Evolutionary conservation across 176 grass and related monocot species (phyloP).

Genomic region (Aegilops umbellulata): DNA sequence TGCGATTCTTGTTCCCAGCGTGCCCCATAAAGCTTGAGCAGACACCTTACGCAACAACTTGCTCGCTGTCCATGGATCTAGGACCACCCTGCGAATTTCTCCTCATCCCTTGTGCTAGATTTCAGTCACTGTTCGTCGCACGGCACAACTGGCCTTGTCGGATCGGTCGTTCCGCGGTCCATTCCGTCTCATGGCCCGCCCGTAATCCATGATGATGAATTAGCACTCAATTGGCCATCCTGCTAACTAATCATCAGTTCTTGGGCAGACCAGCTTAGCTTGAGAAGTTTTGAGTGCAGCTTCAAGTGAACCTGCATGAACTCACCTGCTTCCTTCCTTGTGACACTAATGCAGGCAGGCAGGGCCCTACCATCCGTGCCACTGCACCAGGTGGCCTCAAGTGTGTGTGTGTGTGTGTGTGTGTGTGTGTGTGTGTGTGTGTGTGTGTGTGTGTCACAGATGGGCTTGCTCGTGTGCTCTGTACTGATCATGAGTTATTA

Average conservation of each 20-base stretch:
- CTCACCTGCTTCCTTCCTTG: background rate
- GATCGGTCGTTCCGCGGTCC: constrained; percentile 23
- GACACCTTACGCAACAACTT: background rate
- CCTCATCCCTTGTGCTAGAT: constrained; percentile 24
- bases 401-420: too few relatives aligned
- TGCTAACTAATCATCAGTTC: background rate
- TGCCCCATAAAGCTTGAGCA: constrained; percentile 13
- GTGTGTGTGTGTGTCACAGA: too few relatives aligned
- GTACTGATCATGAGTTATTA: too few relatives aligned
- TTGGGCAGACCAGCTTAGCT: too few relatives aligned
- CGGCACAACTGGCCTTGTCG: constrained; percentile 37
- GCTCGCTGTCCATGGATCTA: constrained; percentile 2
- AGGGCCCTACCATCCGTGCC: constrained; percentile 38
- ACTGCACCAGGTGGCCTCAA: too few relatives aligned
- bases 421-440: too few relatives aligned
- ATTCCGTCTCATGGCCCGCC: background rate
- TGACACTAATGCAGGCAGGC: background rate
- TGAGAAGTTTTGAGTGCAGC: too few relatives aligned
- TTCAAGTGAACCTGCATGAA: background rate
- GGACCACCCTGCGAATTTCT: constrained; percentile 29
- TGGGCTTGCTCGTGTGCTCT: too few relatives aligned
- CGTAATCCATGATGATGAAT: too few relatives aligned
- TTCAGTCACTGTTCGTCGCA: constrained; percentile 30
- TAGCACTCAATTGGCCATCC: too few relatives aligned
- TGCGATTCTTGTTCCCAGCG: background rate